These are phyloP conservation scores for Fusarium austroafricanum DNA, from an alignment of 2,329 filamentous ascomycete genomes.

Conservation along the genomic window DNA sequence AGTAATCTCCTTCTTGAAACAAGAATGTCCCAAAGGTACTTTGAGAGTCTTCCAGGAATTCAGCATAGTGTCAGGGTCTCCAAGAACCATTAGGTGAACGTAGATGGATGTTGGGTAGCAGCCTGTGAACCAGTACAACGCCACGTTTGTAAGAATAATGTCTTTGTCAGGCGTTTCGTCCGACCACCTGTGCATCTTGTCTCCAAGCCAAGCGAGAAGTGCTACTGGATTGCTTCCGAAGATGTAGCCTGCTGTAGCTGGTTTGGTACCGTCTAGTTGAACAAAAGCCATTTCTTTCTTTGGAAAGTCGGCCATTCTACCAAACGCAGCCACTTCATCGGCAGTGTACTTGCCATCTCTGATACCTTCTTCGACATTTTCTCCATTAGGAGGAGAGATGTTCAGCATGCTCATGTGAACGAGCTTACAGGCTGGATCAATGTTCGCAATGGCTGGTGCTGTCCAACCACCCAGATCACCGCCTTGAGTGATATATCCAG, in stretches of 20 bases:
- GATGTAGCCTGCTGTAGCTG: constrained; percentile 14
- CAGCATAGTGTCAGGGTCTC: constrained; percentile 4
- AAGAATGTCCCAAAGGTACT: constrained; percentile 7
- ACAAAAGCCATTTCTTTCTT: constrained; percentile 26
- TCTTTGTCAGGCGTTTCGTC: constrained; percentile 9
- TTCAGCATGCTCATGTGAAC: constrained; percentile 26
- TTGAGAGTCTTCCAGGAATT: constrained; percentile 4
- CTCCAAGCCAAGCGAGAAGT: constrained; percentile 16
- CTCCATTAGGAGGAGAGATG: neutral
- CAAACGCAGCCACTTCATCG: constrained; percentile 1
- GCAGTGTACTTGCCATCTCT: neutral
- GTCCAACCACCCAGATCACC: constrained; percentile 30
- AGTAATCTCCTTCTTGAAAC: constrained; percentile 11
- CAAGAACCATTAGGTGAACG: neutral
- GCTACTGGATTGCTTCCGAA: constrained; percentile 13
- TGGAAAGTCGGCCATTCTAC: neutral
- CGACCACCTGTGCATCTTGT: constrained; percentile 25
- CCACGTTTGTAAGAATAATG: constrained; percentile 15
- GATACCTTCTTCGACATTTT: neutral
- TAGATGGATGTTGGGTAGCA: constrained; percentile 24
- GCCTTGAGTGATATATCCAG: constrained; percentile 25
- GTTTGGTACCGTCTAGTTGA: constrained; percentile 20
- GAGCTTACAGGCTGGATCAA: constrained; percentile 11
- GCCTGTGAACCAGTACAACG: constrained; percentile 17
- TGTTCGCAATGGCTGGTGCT: constrained; percentile 19